Evolutionary conservation across 768 basidiomycete species (phyloP).

Genomic region (Mycena venus): DNA sequence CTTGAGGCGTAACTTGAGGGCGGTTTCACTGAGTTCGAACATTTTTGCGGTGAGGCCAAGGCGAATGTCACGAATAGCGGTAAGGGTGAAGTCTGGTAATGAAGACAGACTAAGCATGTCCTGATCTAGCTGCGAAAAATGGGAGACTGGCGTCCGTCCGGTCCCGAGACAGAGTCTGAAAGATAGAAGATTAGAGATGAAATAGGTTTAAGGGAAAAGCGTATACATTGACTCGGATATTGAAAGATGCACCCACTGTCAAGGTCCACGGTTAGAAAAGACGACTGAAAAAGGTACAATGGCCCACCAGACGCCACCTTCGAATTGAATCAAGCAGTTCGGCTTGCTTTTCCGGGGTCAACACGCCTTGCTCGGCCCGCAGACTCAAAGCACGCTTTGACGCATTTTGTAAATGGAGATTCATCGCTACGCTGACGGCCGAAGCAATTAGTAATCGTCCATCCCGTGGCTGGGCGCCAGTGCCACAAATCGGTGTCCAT

Average conservation of each 20-base stretch:
- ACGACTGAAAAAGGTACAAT: not conserved
- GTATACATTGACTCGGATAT: constrained; percentile 54
- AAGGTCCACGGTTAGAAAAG: constrained; percentile 3
- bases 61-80: constrained; percentile 48
- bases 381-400: constrained; percentile 48
- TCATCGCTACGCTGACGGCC: constrained; percentile 64
- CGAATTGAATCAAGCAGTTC: constrained; percentile 50
- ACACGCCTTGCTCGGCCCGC: constrained; percentile 37
- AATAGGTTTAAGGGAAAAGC: not conserved
- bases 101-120: constrained; percentile 45
- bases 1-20: constrained; percentile 46
- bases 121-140: constrained; percentile 43
- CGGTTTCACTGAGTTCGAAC: constrained; percentile 46
- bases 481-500: constrained; percentile 58
- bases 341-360: constrained; percentile 11
- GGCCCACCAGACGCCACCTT: constrained; percentile 54
- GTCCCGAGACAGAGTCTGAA: constrained; percentile 57
- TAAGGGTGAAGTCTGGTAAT: constrained; percentile 34
- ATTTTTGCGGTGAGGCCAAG: constrained; percentile 53
- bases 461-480: constrained; percentile 47
- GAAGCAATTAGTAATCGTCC: constrained; percentile 54
- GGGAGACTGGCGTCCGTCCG: constrained; percentile 54
- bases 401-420: constrained; percentile 53
- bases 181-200: not conserved
- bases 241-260: constrained; percentile 57